Percentiles rank a stretch among this genome's conserved stretches.
Evolutionary conservation across 1,139 yeast species (phyloP).

Genomic region (Yamadazyma spencermartinsiae): DNA sequence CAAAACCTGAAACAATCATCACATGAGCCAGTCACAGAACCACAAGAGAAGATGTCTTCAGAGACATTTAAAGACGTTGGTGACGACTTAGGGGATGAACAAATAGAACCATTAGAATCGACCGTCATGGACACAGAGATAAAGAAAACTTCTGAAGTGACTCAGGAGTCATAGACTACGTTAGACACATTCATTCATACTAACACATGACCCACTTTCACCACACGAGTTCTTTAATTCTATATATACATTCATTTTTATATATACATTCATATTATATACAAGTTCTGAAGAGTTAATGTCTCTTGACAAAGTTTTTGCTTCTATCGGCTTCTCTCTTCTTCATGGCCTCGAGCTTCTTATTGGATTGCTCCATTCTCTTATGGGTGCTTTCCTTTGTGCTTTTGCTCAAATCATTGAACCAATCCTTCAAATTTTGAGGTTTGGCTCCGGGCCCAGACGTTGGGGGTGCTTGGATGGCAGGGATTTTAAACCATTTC

Average conservation of each 20-base stretch:
- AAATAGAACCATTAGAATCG: background rate
- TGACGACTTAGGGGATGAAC: too few relatives aligned
- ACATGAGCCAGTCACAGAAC: too few relatives aligned
- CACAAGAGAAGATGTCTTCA: too few relatives aligned
- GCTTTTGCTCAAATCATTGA: constrained; percentile 34
- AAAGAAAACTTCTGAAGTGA: background rate
- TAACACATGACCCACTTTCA: background rate
- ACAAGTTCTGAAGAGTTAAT: constrained; percentile 19
- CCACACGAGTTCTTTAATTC: background rate
- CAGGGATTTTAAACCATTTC: constrained; percentile 60
- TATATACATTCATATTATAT: constrained; percentile 5
- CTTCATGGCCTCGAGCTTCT: constrained; percentile 39
- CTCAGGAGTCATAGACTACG: background rate
- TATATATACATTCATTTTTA: constrained; percentile 2
- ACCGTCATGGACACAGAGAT: background rate
- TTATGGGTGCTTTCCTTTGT: constrained; percentile 34
- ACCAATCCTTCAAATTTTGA: constrained; percentile 39
- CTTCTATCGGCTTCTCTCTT: constrained; percentile 34
- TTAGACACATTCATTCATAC: background rate
- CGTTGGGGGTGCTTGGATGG: constrained; percentile 52
- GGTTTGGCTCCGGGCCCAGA: constrained; percentile 26
- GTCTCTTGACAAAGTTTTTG: constrained; percentile 45
- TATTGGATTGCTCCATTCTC: constrained; percentile 37
- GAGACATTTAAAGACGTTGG: too few relatives aligned
- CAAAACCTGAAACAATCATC: too few relatives aligned